These are phyloP conservation scores for Pugionium cornutum DNA, from an alignment of 345 rosid species.

Conservation along the genomic window DNA sequence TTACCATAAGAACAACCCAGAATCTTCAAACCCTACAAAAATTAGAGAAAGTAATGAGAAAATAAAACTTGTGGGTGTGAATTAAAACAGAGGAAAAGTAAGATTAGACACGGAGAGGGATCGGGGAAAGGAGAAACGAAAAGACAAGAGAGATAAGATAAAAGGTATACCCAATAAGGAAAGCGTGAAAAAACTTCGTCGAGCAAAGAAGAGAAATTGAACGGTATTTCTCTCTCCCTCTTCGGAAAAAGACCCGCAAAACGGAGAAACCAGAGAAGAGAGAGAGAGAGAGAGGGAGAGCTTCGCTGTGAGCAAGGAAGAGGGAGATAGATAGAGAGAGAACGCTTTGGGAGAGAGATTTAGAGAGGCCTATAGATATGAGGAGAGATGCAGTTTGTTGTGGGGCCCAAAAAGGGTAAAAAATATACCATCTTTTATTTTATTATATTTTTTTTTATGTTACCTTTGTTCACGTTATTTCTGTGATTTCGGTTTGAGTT, in stretches of 20 bases:
- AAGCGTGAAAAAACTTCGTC: neutral
- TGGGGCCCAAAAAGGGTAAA: constrained; percentile 27
- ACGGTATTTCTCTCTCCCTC: constrained; percentile 35
- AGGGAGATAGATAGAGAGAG: constrained; percentile 7
- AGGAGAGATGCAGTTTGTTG: constrained; percentile 38
- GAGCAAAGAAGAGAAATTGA: constrained; percentile 13
- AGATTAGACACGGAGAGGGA: constrained; percentile 20
- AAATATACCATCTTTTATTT: no score
- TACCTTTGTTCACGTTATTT: neutral
- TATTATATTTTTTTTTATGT: no score
- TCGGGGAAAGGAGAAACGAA: neutral
- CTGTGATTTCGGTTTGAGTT: constrained; percentile 28
- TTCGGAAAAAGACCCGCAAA: constrained; percentile 15
- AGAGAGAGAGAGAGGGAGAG: constrained; percentile 23
- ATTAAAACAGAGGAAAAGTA: constrained; percentile 20
- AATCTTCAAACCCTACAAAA: constrained; percentile 33
- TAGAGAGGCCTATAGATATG: constrained; percentile 26
- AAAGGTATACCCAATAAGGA: constrained; percentile 30
- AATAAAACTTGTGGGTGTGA: neutral
- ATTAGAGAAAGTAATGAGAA: neutral
- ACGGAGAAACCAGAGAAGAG: constrained; percentile 32
- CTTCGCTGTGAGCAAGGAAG: neutral
- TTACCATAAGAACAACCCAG: neutral
- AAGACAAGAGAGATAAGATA: constrained; percentile 21
- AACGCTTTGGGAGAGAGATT: neutral